Percentiles rank a stretch among this genome's conserved stretches.
Conservation (phyloP, 2,329 filamentous ascomycete genomes). For the Trichoderma citrinoviride region DNA sequence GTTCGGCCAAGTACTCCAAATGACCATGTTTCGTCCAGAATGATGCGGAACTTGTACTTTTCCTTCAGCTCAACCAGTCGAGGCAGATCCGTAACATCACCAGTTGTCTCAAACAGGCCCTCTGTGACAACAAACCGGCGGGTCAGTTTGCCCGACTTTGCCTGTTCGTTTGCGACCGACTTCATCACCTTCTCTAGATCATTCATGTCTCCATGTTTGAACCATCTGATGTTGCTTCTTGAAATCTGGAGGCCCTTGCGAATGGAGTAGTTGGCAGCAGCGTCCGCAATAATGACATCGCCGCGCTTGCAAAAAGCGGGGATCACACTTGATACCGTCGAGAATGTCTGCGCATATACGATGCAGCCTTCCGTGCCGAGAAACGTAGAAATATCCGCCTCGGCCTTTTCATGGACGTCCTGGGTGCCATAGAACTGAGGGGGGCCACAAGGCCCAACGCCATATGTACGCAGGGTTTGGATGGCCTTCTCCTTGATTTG, state of each 20-base stretch:
- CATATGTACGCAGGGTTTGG: slow-evolving; percentile 88
- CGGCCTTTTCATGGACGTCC: slow-evolving; percentile 96
- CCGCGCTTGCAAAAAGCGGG: slow-evolving; percentile 96
- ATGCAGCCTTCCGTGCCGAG: slow-evolving; percentile 87
- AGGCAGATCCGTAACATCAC: slow-evolving; percentile 80
- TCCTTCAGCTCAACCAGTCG: slow-evolving; percentile 91
- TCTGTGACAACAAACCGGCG: slow-evolving; percentile 95
- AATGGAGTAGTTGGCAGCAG: slow-evolving; percentile 88
- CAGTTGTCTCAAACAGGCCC: slow-evolving; percentile 86
- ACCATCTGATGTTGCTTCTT: slow-evolving; percentile 88
- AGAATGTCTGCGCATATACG: slow-evolving; percentile 94
- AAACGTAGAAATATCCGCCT: slow-evolving; percentile 90
- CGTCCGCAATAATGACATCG: slow-evolving; percentile 94
- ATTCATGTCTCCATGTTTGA: slow-evolving; percentile 92
- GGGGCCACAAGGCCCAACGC: slow-evolving; percentile 93
- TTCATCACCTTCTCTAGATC: slow-evolving; percentile 84
- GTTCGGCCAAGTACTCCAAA: slow-evolving; percentile 92
- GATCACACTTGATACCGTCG: slow-evolving; percentile 94
- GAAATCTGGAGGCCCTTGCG: slow-evolving; percentile 93
- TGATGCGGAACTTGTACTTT: slow-evolving; percentile 96
- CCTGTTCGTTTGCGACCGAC: slow-evolving; percentile 83
- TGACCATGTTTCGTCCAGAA: slow-evolving; percentile 96
- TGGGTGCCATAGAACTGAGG: slow-evolving; percentile 98
- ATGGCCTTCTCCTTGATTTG: slow-evolving; percentile 93
- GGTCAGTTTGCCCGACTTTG: slow-evolving; percentile 79